phyloP scores from a whole-genome alignment of 2,329 filamentous ascomycete species.

The Ascomycota sp. region DNA sequence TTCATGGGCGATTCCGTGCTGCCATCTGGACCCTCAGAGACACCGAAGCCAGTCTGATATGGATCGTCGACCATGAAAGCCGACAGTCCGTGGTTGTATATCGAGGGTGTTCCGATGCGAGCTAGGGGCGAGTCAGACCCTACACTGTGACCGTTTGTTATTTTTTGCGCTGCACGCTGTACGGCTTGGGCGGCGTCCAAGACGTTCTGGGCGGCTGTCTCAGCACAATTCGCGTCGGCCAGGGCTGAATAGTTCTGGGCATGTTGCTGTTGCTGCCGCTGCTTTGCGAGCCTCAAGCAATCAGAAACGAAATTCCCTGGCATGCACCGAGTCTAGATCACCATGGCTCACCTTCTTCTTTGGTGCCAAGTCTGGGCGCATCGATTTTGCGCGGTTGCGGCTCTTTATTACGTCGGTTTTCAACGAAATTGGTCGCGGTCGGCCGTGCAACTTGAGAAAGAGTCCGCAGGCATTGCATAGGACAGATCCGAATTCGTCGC shows the following conservation, averaged over 20 bases:
- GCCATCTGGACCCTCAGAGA: constrained; percentile 22
- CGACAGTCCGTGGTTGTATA: constrained; percentile 55
- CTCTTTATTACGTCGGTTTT: constrained; percentile 99
- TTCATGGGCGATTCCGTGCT: constrained; percentile 28
- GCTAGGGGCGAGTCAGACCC: constrained; percentile 62
- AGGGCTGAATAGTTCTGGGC: constrained; percentile 17
- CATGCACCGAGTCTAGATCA: no score
- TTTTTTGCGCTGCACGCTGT: constrained; percentile 48
- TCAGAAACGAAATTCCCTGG: no score
- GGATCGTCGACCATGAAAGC: constrained; percentile 61
- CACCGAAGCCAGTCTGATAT: constrained; percentile 32
- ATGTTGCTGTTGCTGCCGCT: constrained; percentile 17
- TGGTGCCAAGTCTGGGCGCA: constrained; percentile 54
- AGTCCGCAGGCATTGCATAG: constrained; percentile 97
- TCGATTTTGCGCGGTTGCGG: constrained; percentile 89
- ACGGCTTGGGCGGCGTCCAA: constrained; percentile 32
- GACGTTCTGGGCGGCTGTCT: constrained; percentile 25
- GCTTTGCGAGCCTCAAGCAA: background rate
- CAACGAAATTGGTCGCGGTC: constrained; percentile 79
- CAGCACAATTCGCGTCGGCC: constrained; percentile 38
- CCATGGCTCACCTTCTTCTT: constrained; percentile 52
- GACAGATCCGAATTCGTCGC: constrained; percentile 87
- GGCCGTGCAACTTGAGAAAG: constrained; percentile 90
- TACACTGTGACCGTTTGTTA: constrained; percentile 51
- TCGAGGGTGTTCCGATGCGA: constrained; percentile 55